Evolutionary conservation across 2,329 filamentous ascomycete genomes (phyloP).

Genomic region (Cercospora sp.): DNA sequence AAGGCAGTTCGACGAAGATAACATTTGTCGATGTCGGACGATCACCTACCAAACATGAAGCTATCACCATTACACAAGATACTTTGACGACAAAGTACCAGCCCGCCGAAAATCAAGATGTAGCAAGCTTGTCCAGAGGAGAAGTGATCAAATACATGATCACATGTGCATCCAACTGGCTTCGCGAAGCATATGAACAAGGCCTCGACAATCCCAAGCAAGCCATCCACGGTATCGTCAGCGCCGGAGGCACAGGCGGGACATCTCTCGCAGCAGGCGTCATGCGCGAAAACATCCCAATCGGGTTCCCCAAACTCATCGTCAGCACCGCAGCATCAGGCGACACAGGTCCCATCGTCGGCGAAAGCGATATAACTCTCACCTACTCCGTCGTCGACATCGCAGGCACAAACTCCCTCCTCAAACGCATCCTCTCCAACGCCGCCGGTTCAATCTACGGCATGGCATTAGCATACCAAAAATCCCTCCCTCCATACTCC

Average conservation of each 20-base stretch:
- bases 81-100: conserved; percentile 45
- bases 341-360: conserved; percentile 64
- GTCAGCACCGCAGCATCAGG: conserved; percentile 70
- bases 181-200: conserved; percentile 28
- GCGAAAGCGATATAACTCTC: conserved; percentile 67
- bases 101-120: conserved; percentile 29
- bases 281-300: conserved; percentile 62
- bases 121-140: conserved; percentile 50
- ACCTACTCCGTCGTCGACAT: conserved; percentile 73
- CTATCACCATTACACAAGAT: conserved; percentile 52
- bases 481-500: neutral
- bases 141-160: conserved; percentile 61
- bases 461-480: conserved; percentile 55
- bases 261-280: conserved; percentile 61
- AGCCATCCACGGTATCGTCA: conserved; percentile 53
- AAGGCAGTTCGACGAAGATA: conserved; percentile 39
- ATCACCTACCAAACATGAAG: conserved; percentile 43
- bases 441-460: conserved; percentile 62
- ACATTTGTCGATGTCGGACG: conserved; percentile 60
- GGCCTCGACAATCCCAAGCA: conserved; percentile 24
- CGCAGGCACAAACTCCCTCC: conserved; percentile 63
- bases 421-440: conserved; percentile 61
- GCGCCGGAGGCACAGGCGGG: conserved; percentile 62
- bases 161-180: conserved; percentile 51
- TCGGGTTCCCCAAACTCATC: conserved; percentile 70